A percentile compares a stretch with the other conserved stretches of the same genome.
phyloP scores from a whole-genome alignment of 2,329 filamentous ascomycete genomes.

The Zopfia rhizophila region DNA sequence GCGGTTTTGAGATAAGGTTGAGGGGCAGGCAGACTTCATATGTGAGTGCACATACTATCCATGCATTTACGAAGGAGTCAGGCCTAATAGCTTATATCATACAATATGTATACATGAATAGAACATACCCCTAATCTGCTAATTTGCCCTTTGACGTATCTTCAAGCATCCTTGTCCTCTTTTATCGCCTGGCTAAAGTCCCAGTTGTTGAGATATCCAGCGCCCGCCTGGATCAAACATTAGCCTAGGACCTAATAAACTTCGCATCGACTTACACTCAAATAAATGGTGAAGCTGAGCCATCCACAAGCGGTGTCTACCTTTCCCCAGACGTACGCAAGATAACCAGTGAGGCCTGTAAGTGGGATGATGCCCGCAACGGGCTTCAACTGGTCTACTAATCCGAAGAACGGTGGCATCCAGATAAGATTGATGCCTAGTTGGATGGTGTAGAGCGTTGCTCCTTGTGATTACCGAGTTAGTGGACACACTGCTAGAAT shows the following conservation, averaged over 20 bases:
- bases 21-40: too few species aligned
- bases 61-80: too few species aligned
- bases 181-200: conserved; percentile 40
- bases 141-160: too few species aligned
- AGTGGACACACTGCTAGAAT: too few species aligned
- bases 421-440: conserved; percentile 85
- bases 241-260: conserved; percentile 13
- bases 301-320: conserved; percentile 79
- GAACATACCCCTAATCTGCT: too few species aligned
- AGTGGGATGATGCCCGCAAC: conserved; percentile 79
- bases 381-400: conserved; percentile 77
- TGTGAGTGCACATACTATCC: too few species aligned
- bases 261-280: conserved; percentile 64
- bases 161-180: too few species aligned
- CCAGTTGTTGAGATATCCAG: conserved; percentile 54
- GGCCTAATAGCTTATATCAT: too few species aligned
- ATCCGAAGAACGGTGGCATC: conserved; percentile 93
- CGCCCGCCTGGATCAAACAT: conserved; percentile 41
- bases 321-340: conserved; percentile 79
- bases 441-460: conserved; percentile 86
- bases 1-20: too few species aligned
- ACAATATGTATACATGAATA: too few species aligned
- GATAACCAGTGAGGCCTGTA: conserved; percentile 75
- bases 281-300: conserved; percentile 84
- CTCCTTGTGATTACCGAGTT: conserved; percentile 62